phyloP scores from a whole-genome alignment of 108 stramenopile genomes.

The Asterionellopsis glacialis region DNA sequence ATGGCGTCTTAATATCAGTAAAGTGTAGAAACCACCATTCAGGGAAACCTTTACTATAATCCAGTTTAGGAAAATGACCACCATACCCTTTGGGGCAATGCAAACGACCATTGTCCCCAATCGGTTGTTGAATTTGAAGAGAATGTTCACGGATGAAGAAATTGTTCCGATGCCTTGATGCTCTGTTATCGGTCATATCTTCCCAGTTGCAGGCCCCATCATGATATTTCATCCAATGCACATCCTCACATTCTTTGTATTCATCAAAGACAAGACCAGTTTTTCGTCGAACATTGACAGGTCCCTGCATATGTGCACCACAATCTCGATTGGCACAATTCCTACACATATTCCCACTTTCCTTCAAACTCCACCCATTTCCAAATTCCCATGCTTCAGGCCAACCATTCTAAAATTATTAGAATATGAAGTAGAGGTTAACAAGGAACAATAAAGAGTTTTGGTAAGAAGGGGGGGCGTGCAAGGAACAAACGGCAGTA shows the following conservation, averaged over 20 bases:
- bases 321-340: constrained; percentile 16
- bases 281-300: constrained; percentile 8
- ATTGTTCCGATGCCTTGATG: constrained; percentile 3
- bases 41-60: constrained; percentile 42
- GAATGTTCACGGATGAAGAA: constrained; percentile 46
- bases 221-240: constrained; percentile 49
- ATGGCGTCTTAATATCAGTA: constrained; percentile 56
- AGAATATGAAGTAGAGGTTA: not conserved
- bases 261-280: constrained; percentile 9
- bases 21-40: constrained; percentile 37
- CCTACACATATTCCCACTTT: constrained; percentile 23
- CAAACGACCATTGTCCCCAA: constrained; percentile 1
- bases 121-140: constrained; percentile 28
- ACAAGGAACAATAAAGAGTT: too few species aligned
- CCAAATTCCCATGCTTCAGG: constrained; percentile 14
- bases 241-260: constrained; percentile 12
- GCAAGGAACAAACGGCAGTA: too few species aligned
- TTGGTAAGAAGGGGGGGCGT: too few species aligned
- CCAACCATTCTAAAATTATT: not conserved
- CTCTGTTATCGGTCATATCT: constrained; percentile 17
- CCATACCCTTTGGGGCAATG: not conserved
- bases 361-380: constrained; percentile 19
- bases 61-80: constrained; percentile 20
- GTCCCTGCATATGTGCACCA: not conserved
- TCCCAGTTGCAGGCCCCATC: constrained; percentile 25